Base-by-base conservation (phyloP, 345 rosid genomes). In the Leavenworthia alabamica region DNA sequence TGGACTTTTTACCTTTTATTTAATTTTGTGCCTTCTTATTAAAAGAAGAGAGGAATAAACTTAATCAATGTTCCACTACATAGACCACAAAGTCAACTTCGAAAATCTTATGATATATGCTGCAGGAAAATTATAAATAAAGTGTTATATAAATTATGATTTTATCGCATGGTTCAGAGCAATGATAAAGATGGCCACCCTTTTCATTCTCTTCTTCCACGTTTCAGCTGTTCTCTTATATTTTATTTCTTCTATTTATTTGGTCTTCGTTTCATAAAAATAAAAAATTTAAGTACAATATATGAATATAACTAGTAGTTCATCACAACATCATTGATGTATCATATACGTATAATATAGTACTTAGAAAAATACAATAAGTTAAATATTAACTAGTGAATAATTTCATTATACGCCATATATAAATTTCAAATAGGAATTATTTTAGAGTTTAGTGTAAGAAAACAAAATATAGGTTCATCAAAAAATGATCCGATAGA, bases 81-180 rank as follows among this genome's bases (percentile, higher is more conserved):
- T 62, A 47, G 37, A 48, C 47, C 3, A 31, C 22, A 8, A 71
- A 71, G 75, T 71, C 75, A 71, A 71, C 75, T 71, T 71, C 70
- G 10, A 6, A 39, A 55, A 60, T 70, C 59, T 17, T 56, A 39
- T 55, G 62, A 62, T 62, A 45, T 27, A 48, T 33, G 12, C 61
- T 35, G 60, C 60, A 51, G 60, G 54, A 41, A 41, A 49, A 15
- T 63, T 42, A 41, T 56, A 45, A 22, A 28, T 31, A 56, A 69
- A 56, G 62, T 55, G 58, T 41, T 24, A 29, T 48, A 57, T 63
- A 63, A 13, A 71, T 56, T 64, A 62, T 62, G 68, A 61, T 70
- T 70, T 20, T 62, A 45, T 62, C 37, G 68, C 74, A 62, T 70
- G 74, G 56, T 44, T n/a, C 56, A 46, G 23, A 1, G 63, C 58